Percentiles rank a stretch among this genome's conserved stretches.
These are phyloP conservation scores for Tylopilus balloui DNA, from an alignment of 768 basidiomycete species.

Conservation along the genomic window DNA sequence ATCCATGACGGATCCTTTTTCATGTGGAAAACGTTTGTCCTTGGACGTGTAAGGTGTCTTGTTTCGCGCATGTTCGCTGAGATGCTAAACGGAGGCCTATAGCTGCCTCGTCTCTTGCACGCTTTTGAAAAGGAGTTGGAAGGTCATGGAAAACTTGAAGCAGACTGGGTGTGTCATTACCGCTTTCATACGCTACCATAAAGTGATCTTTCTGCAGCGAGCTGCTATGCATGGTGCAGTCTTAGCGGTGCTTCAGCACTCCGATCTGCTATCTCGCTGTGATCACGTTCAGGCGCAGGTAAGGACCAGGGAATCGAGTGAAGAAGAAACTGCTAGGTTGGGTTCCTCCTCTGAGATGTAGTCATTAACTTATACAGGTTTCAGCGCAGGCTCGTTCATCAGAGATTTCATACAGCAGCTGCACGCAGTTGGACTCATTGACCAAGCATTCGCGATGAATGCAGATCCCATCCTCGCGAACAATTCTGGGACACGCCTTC, in stretches of 20 bases:
- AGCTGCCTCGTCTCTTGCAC: slow-evolving; percentile 61
- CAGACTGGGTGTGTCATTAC: slow-evolving; percentile 52
- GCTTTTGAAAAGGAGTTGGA: slow-evolving; percentile 54
- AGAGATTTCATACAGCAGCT: slow-evolving; percentile 46
- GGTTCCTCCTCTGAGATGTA: not conserved
- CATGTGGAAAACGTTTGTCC: slow-evolving; percentile 68
- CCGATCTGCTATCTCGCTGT: slow-evolving; percentile 53
- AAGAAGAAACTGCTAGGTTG: slow-evolving; percentile 24
- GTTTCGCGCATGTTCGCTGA: not conserved
- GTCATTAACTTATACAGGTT: slow-evolving; percentile 9
- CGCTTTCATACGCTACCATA: not conserved
- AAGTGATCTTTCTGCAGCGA: slow-evolving; percentile 27
- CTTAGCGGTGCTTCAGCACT: slow-evolving; percentile 43
- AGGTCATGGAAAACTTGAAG: slow-evolving; percentile 40
- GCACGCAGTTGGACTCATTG: slow-evolving; percentile 49
- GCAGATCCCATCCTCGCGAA: slow-evolving; percentile 49
- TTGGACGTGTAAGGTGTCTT: slow-evolving; percentile 56
- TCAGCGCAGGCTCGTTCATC: slow-evolving; percentile 25
- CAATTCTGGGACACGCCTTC: slow-evolving; percentile 46
- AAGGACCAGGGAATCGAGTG: slow-evolving; percentile 14
- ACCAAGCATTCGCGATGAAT: slow-evolving; percentile 46
- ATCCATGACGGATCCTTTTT: slow-evolving; percentile 30
- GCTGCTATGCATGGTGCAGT: slow-evolving; percentile 48
- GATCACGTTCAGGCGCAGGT: slow-evolving; percentile 42
- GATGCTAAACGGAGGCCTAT: slow-evolving; percentile 4